Base-by-base conservation (phyloP, 192 early-diverging fungal genomes). In the Glomus cerebriforme region DNA sequence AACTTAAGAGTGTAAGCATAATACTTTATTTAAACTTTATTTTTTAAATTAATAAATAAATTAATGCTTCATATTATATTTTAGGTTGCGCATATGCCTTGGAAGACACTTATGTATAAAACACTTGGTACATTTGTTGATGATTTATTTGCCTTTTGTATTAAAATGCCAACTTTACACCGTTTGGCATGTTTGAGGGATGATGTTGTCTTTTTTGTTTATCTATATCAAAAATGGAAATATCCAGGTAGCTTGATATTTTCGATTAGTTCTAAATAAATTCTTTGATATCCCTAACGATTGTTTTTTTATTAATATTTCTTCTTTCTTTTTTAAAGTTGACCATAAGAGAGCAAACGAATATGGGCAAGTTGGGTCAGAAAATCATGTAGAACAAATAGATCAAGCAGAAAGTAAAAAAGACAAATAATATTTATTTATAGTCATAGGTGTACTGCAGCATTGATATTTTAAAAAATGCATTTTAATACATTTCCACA, bases 41-140 rank as follows among this genome's bases (percentile, higher is more conserved):
- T 13, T 62, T 34, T 9, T 75, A 26, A 49, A 45, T 31, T 49
- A 3, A 19, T 8, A 32, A 12, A 29, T 32, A 10, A 72, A 37
- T 69, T n/a, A 45, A 75, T 47, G 10, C 59, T 73, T 13, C 7
- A 45, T 63, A 17, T 60, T 27, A 9, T 47, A 54, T 86, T 91
- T 71, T 86, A 88, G 69, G 92, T 97, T 1, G 95, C 95, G 1
- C 95, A 97, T 79, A 97, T 97, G 96, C 95, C 95, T 7, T 95
- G 94, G 93, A 92, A 91, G 70, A 95, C 96, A 9, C 90, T 97
- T 79, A 95, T 95, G 92, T 97, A 97, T 87, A 97, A 97, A 83
- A 89, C 88, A 0, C 79, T 91, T 39, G 88, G 88, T 59, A 90
- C 91, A 12, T 88, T 91, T 66, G 86, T 91, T 78, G 95, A 97